A percentile compares a stretch with the other conserved stretches of the same genome.
Conservation (phyloP, 1,284 basidiomycete species). For the Porogramme epimiltina region DNA sequence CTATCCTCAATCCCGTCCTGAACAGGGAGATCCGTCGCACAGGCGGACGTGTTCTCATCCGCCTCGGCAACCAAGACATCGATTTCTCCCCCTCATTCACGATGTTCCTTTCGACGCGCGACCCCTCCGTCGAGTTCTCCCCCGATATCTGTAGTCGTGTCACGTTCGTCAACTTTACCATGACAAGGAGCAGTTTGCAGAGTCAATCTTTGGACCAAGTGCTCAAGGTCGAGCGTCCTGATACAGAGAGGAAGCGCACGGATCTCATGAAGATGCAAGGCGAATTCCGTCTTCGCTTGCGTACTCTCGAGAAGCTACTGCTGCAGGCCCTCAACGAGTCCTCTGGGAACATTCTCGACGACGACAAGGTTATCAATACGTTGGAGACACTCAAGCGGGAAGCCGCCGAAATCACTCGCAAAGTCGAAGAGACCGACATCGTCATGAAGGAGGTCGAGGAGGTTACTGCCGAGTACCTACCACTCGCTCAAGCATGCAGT, state of each 20-base stretch:
- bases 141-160: conserved; percentile 99
- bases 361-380: conserved; percentile 98
- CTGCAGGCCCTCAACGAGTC: conserved; percentile 97
- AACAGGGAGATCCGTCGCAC: conserved; percentile 96
- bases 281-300: conserved; percentile 92
- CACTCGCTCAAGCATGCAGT: conserved; percentile 95
- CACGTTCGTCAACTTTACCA: conserved; percentile 99
- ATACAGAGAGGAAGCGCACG: conserved; percentile 96
- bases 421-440: conserved; percentile 97
- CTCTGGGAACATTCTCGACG: conserved; percentile 95
- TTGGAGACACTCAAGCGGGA: conserved; percentile 97
- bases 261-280: conserved; percentile 99
- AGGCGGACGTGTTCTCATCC: conserved; percentile 96
- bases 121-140: conserved; percentile 97
- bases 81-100: conserved; percentile 99
- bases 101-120: conserved; percentile 97
- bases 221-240: conserved; percentile 94
- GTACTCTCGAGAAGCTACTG: conserved; percentile 92
- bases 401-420: conserved; percentile 93
- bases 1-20: conserved; percentile 96
- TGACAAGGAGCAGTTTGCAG: conserved; percentile 97
- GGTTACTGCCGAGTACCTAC: conserved; percentile 93
- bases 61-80: conserved; percentile 98
- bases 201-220: conserved; percentile 98
- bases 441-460: conserved; percentile 97